Evolutionary conservation across 257 asterid species (phyloP).

Genomic region (Solanum habrochaites): DNA sequence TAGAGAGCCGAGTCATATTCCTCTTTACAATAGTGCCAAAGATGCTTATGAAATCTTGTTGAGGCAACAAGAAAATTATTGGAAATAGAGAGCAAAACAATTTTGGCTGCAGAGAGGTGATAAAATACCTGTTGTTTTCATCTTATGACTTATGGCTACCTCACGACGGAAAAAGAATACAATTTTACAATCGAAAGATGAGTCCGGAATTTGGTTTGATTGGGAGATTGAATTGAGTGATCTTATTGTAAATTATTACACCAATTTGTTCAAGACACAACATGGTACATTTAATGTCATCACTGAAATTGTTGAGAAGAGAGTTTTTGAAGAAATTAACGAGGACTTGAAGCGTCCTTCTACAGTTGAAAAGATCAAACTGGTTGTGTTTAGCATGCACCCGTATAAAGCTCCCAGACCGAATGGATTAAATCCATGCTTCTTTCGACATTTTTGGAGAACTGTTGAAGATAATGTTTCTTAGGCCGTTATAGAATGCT

Average conservation of each 20-base stretch:
- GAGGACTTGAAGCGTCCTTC: background rate
- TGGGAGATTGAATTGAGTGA: background rate
- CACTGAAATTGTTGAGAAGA: background rate
- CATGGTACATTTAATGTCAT: background rate
- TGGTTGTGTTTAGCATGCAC: background rate
- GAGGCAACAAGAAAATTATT: background rate
- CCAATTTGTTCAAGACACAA: background rate
- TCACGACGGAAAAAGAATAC: background rate
- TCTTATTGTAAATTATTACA: background rate
- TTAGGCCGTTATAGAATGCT: background rate
- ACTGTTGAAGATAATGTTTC: background rate
- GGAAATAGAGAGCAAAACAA: background rate
- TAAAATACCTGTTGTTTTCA: too few relatives aligned
- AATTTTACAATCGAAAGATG: background rate
- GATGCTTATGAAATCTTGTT: background rate
- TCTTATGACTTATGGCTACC: background rate
- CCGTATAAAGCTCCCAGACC: background rate
- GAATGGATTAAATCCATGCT: background rate
- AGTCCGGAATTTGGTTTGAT: background rate
- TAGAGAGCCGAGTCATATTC: background rate
- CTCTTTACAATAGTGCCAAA: background rate
- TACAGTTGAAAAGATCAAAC: background rate
- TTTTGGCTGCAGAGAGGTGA: background rate
- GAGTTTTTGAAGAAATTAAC: background rate
- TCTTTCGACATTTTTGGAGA: background rate